A percentile compares a stretch with the other conserved stretches of the same genome.
phyloP scores from a whole-genome alignment of 345 rosid species.

The Cardamine chenopodiifolia region DNA sequence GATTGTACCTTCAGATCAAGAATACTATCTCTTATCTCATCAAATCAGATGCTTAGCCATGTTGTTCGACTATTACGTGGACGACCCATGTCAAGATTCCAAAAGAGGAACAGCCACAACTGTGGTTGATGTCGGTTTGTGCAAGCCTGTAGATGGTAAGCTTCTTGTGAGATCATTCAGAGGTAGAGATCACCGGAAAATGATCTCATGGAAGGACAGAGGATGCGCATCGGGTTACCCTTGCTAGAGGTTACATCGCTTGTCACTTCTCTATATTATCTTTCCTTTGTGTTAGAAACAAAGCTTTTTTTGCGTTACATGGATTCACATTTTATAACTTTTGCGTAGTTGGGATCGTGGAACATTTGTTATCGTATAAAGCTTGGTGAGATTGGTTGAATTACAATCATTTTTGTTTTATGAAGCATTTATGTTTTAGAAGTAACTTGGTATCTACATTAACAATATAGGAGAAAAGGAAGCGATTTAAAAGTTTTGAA shows the following conservation, averaged over 20 bases:
- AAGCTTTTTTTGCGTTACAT: neutral
- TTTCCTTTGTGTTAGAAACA: neutral
- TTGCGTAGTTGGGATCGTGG: neutral
- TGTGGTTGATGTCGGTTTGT: conserved; percentile 74
- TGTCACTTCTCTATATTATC: neutral
- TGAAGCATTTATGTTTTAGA: too few relatives aligned
- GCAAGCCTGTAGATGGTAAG: conserved; percentile 72
- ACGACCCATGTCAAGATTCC: conserved; percentile 56
- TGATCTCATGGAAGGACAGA: conserved; percentile 85
- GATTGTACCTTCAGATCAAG: conserved; percentile 63
- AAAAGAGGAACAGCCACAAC: conserved; percentile 58
- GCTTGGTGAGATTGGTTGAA: neutral
- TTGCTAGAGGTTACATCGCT: conserved; percentile 22
- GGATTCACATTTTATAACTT: neutral
- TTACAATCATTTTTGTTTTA: too few relatives aligned
- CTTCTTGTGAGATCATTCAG: conserved; percentile 82
- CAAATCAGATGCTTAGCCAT: conserved; percentile 77
- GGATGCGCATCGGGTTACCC: conserved; percentile 57
- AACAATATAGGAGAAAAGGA: neutral
- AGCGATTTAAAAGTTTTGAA: too few relatives aligned
- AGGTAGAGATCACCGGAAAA: conserved; percentile 89
- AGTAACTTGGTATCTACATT: neutral
- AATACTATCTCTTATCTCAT: conserved; percentile 64
- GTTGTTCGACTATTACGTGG: conserved; percentile 79
- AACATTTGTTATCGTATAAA: neutral